Evolutionary conservation across 2,329 filamentous ascomycete species (phyloP).

Genomic region (Epichloe brachyelytri): DNA sequence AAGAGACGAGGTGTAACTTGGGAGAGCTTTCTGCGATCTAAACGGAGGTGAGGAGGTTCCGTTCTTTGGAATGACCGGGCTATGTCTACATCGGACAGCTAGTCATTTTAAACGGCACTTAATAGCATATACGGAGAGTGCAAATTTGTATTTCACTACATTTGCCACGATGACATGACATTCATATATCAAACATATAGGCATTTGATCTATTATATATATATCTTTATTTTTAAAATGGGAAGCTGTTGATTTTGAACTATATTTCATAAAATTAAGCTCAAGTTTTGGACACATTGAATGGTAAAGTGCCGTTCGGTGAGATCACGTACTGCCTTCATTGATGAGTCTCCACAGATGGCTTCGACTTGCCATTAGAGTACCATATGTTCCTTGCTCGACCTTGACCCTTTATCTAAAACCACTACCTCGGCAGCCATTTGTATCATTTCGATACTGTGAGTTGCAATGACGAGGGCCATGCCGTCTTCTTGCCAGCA

Average conservation of each 20-base stretch:
- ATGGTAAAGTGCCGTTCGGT: too few relatives aligned
- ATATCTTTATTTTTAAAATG: background rate
- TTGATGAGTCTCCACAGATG: slow-evolving; percentile 37
- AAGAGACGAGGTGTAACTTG: slow-evolving; percentile 9
- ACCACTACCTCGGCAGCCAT: slow-evolving; percentile 63
- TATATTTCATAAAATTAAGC: too few relatives aligned
- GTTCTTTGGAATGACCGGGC: background rate
- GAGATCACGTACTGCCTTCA: slow-evolving; percentile 12
- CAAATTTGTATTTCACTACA: background rate
- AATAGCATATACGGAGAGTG: background rate
- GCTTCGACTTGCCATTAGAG: slow-evolving; percentile 35
- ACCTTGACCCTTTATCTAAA: slow-evolving; percentile 53
- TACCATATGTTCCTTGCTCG: slow-evolving; percentile 53
- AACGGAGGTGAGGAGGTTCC: slow-evolving; percentile 10
- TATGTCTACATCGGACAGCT: background rate
- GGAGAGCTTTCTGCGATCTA: slow-evolving; percentile 14
- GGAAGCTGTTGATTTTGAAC: too few relatives aligned
- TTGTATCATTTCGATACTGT: slow-evolving; percentile 75
- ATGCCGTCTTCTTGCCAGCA: slow-evolving; percentile 25
- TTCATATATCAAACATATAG: background rate
- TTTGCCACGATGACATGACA: slow-evolving; percentile 1
- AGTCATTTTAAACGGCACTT: background rate
- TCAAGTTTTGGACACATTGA: background rate
- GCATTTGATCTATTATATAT: background rate
- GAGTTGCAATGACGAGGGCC: slow-evolving; percentile 71